Evolutionary conservation across 129 eudicot species (phyloP).

Genomic region (Deinandra increscens): DNA sequence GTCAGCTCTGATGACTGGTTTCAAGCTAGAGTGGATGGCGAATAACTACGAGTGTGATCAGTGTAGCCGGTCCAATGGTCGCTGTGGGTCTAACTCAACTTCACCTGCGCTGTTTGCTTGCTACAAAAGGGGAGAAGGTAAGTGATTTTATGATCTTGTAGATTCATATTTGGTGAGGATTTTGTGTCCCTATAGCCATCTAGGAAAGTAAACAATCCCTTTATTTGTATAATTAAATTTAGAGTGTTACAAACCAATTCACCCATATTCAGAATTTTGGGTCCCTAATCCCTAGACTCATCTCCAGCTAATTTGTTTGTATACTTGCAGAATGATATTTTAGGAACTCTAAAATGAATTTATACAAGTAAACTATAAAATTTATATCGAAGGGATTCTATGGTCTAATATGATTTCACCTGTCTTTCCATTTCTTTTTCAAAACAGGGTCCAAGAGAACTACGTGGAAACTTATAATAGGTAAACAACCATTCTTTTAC

Average conservation of each 20-base stretch:
- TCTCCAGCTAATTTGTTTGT: too few species aligned
- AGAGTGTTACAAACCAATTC: too few species aligned
- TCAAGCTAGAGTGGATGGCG: slow-evolving; percentile 42
- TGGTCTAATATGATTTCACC: not conserved
- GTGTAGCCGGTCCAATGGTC: slow-evolving; percentile 44
- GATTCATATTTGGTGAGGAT: too few species aligned
- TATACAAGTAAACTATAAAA: too few species aligned
- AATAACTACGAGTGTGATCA: slow-evolving; percentile 22
- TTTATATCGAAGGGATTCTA: too few species aligned
- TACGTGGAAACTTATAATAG: slow-evolving; percentile 11
- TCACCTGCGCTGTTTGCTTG: slow-evolving; percentile 34
- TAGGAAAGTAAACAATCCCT: too few species aligned
- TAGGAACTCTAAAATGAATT: too few species aligned
- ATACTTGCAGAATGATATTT: too few species aligned
- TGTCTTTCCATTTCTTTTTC: not conserved
- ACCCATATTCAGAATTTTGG: too few species aligned
- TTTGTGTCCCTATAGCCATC: too few species aligned
- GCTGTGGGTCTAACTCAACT: slow-evolving; percentile 38
- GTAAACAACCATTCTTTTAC: not conserved
- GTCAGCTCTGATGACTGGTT: slow-evolving; percentile 33
- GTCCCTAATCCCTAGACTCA: too few species aligned
- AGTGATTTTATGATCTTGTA: not conserved
- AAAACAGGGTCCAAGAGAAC: slow-evolving; percentile 11
- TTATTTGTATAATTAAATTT: too few species aligned
- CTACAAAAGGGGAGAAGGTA: not conserved